Evolutionary conservation across 306 rosid species (phyloP), one percentile per base, ranked within the genome.

Genomic region (Quercus gilva): DNA sequence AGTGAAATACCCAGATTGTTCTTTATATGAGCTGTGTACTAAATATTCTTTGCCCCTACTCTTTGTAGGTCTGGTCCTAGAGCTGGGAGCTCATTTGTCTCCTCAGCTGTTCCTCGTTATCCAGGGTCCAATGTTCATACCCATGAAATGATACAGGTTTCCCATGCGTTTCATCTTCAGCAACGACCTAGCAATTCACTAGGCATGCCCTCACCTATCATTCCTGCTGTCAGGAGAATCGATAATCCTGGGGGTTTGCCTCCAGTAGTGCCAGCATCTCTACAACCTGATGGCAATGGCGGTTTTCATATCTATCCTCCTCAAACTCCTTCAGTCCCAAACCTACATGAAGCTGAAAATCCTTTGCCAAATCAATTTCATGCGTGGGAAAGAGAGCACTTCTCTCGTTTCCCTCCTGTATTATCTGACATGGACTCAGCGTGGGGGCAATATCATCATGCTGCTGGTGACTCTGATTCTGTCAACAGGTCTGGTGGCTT

Each of bases 1-100:
- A 19, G 51, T 18, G 52, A n/a, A 35, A 67, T 35, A 12, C 25
- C 26, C 13, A 67, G 4, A 33, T 67, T n/a, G 52, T 35, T 35
- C 19, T 67, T 33, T 33, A 8, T n/a, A 23, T 60, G 52, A 67
- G 52, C 6, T 19, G 15, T 67, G 51, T n/a, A 33, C 72, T 67
- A 35, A 35, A 67, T 67, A 35, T 35, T 75, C 56, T 8, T 26
- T 20, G 13, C 58, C 23, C 45, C 57, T 35, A 64, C 18, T 57
- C 57, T 78, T 25, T 57, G 17, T 45, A 78, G 81, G 70, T 41
- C 81, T 56, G 59, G 55, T 71, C 69, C 81, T 18, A 70, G 76
- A 58, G 81, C 37, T 41, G 81, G 74, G 49, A 78, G 76, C 70
- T 78, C 81, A 56, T 55, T 77, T 35, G 56, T 69, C 15, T 21